A percentile compares a stretch with the other conserved stretches of the same genome.
Conservation (phyloP, 116 monocot genomes). For the Papilionanthe hybrid region DNA sequence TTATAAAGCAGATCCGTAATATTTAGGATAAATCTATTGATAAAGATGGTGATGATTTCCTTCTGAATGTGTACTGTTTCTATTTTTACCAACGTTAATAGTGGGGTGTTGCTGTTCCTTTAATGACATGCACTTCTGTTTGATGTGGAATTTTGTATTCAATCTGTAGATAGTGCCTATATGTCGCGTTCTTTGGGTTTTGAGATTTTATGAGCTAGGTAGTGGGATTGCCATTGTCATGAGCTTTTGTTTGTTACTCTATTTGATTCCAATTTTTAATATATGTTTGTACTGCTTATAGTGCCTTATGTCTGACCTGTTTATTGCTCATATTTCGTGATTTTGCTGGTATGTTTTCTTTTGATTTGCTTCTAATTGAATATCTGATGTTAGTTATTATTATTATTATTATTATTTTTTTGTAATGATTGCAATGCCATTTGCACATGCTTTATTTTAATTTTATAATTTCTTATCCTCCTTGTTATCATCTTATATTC, state of each 20-base stretch:
- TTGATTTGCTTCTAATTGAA: background rate
- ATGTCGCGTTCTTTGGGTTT: background rate
- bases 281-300: background rate
- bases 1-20: background rate
- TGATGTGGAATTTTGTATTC: background rate
- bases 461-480: background rate
- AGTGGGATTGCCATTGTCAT: background rate
- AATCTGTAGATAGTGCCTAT: background rate
- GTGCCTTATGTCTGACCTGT: too few species aligned
- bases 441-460: background rate
- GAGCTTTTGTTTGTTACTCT: background rate
- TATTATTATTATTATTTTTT: too few species aligned
- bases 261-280: background rate
- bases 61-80: background rate
- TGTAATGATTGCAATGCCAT: background rate
- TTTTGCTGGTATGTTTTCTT: background rate
- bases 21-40: background rate
- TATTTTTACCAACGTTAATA: background rate
- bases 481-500: background rate
- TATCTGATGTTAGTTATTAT: background rate
- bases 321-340: too few species aligned
- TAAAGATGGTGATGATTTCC: background rate
- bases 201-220: background rate
- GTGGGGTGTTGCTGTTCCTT: too few species aligned
- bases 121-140: background rate